Base-by-base conservation (phyloP, 768 basidiomycete species). In the Trametes cubensis region DNA sequence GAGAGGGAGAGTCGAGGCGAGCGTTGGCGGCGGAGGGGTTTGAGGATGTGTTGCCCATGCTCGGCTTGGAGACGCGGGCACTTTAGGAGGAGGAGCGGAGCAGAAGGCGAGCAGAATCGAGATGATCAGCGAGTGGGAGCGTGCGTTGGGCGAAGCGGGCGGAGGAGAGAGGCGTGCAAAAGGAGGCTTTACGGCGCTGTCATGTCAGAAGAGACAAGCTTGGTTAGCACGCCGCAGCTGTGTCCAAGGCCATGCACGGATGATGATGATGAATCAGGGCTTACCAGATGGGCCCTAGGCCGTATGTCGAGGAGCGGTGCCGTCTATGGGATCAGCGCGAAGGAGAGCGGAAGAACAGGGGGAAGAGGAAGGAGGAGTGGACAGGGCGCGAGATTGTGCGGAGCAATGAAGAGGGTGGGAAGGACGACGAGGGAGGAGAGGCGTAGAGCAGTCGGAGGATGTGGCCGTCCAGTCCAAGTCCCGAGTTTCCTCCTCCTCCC, bases 1-100 rank as follows among this genome's bases (percentile, higher is more conserved):
- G 61, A 23, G 57, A 41, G 57, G 68, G 63, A 4, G 67, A 66
- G 51, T 57, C 58, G 60, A 65, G 45, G 50, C 63, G 63, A 44
- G 59, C 23, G 54, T 51, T 23, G 60, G 63, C 49, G 23, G 57
- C 53, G 21, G 50, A 46, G 48, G 65, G 64, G 63, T 64, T 68
- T 20, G 65, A 66, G 59, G 67, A 65, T 40, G 64, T 66, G 65
- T 68, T 68, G 67, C 67, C 67, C 67, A 68, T 68, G 64, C 66
- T 67, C 51, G 66, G 50, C 20, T 46, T 39, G 20, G 42, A 25
- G 48, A 58, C 58, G 62, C 62, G 52, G 58, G 54, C 47, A 55
- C 48, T 64, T 50, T 55, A 59, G 47, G 58, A 47, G 51, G 42
- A 41, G 56, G 34, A 26, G 52, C 26, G 58, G 58, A 42, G 48